Evolutionary conservation across 345 rosid species (phyloP).

Genomic region (Mallotus nudiflorus): DNA sequence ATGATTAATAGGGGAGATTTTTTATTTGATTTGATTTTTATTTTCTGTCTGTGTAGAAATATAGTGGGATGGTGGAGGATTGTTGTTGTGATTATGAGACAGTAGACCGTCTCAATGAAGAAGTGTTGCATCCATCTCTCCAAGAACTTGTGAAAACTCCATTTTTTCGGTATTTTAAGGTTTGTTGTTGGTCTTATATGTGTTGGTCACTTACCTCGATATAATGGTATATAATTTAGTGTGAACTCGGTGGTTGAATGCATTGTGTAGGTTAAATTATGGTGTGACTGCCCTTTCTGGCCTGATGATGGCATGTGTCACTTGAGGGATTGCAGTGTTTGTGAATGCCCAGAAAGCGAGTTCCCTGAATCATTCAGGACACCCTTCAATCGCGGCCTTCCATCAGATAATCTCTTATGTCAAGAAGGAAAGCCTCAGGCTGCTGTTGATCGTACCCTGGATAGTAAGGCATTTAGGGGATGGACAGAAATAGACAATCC

Average conservation of each 20-base stretch:
- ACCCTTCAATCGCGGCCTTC: constrained; percentile 47
- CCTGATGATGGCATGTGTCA: constrained; percentile 97
- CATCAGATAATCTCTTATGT: constrained; percentile 63
- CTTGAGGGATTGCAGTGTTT: constrained; percentile 91
- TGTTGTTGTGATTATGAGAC: constrained; percentile 95
- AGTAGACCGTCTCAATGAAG: constrained; percentile 61
- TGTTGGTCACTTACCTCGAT: not conserved
- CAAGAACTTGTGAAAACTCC: constrained; percentile 80
- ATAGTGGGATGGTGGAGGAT: constrained; percentile 77
- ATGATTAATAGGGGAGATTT: not conserved
- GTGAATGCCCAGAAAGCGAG: constrained; percentile 94
- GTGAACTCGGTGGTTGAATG: not conserved
- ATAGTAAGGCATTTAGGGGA: constrained; percentile 70
- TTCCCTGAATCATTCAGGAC: constrained; percentile 77
- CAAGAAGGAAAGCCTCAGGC: constrained; percentile 97
- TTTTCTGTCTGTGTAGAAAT: constrained; percentile 41
- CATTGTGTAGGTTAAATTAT: constrained; percentile 68
- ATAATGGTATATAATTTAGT: not conserved
- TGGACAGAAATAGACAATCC: constrained; percentile 94
- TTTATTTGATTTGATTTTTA: not conserved
- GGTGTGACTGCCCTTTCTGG: constrained; percentile 99
- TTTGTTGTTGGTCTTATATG: constrained; percentile 27
- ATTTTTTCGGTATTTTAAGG: constrained; percentile 91
- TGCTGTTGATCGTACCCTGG: constrained; percentile 83
- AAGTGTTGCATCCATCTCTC: constrained; percentile 73